These are phyloP conservation scores for Circinella umbellata DNA, from an alignment of 371 early-diverging fungal genomes.

Conservation along the genomic window DNA sequence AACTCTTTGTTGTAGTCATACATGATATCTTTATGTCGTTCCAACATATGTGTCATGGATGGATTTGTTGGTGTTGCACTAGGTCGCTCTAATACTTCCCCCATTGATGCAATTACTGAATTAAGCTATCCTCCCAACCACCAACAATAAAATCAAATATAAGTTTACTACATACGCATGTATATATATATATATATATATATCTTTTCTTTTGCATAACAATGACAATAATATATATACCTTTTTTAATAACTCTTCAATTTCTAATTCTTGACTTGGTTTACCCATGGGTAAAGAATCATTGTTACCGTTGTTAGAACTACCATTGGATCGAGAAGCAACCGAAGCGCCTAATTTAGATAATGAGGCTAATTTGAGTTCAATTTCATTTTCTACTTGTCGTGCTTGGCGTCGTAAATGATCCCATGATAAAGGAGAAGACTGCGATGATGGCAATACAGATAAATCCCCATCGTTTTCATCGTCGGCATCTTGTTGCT, in stretches of 20 bases:
- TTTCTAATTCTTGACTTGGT: slow-evolving; percentile 56
- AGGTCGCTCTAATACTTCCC: slow-evolving; percentile 58
- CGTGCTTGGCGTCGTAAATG: slow-evolving; percentile 69
- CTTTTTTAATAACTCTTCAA: slow-evolving; percentile 63
- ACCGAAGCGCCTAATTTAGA: slow-evolving; percentile 44
- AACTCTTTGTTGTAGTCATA: slow-evolving; percentile 75
- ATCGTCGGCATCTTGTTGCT: neutral
- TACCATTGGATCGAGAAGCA: slow-evolving; percentile 3
- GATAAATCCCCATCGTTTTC: slow-evolving; percentile 28
- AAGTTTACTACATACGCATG: no score
- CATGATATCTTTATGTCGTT: slow-evolving; percentile 74
- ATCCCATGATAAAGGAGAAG: slow-evolving; percentile 61
- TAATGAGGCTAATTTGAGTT: slow-evolving; percentile 54
- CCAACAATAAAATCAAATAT: no score
- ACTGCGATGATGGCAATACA: slow-evolving; percentile 14
- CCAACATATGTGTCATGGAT: slow-evolving; percentile 72
- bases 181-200: no score
- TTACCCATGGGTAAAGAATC: slow-evolving; percentile 24
- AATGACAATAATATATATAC: slow-evolving; percentile 29
- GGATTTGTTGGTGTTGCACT: slow-evolving; percentile 61
- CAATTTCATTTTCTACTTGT: slow-evolving; percentile 71
- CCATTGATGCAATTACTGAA: slow-evolving; percentile 55
- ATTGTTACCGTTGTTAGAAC: neutral
- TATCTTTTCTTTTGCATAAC: no score
- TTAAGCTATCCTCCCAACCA: slow-evolving; percentile 48